Conservation (phyloP, 257 asterid species). For the Solanum ossicruentum region DNA sequence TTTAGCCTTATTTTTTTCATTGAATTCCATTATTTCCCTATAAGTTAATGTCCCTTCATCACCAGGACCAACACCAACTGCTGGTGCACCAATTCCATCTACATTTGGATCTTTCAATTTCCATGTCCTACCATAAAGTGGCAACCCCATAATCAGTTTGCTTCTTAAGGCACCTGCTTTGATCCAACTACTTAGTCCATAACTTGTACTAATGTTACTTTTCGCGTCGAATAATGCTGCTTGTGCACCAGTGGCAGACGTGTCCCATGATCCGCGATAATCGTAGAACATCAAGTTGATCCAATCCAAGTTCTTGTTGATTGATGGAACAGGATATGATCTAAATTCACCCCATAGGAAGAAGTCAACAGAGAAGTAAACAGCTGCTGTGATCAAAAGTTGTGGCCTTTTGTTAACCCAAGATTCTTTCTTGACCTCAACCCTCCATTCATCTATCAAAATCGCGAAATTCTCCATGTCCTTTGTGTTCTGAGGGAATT, state of each 20-base stretch:
- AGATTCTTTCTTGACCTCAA: slow-evolving; percentile 34
- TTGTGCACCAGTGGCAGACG: slow-evolving; percentile 50
- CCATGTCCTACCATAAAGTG: slow-evolving; percentile 78
- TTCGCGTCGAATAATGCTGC: slow-evolving; percentile 56
- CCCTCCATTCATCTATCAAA: slow-evolving; percentile 54
- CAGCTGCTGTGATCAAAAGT: slow-evolving; percentile 75
- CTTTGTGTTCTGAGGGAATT: slow-evolving; percentile 29
- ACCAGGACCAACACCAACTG: slow-evolving; percentile 56
- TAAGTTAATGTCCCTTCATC: slow-evolving; percentile 21
- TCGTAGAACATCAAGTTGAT: slow-evolving; percentile 69
- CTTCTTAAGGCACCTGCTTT: slow-evolving; percentile 36
- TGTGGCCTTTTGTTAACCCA: slow-evolving; percentile 11
- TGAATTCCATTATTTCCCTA: slow-evolving; percentile 44
- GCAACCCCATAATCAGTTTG: slow-evolving; percentile 67
- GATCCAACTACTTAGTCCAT: slow-evolving; percentile 61
- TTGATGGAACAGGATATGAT: slow-evolving; percentile 43
- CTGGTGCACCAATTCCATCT: slow-evolving; percentile 55
- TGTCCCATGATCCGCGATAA: slow-evolving; percentile 59
- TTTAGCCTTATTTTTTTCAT: slow-evolving; percentile 31
- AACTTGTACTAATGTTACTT: slow-evolving; percentile 50
- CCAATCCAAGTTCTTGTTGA: slow-evolving; percentile 55
- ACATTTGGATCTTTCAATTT: slow-evolving; percentile 29
- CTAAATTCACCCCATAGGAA: slow-evolving; percentile 22
- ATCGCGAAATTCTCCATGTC: slow-evolving; percentile 48
- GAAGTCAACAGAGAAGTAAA: slow-evolving; percentile 47